These are phyloP conservation scores for Phytophthora multivora DNA, from an alignment of 352 stramenopile species.

Conservation along the genomic window DNA sequence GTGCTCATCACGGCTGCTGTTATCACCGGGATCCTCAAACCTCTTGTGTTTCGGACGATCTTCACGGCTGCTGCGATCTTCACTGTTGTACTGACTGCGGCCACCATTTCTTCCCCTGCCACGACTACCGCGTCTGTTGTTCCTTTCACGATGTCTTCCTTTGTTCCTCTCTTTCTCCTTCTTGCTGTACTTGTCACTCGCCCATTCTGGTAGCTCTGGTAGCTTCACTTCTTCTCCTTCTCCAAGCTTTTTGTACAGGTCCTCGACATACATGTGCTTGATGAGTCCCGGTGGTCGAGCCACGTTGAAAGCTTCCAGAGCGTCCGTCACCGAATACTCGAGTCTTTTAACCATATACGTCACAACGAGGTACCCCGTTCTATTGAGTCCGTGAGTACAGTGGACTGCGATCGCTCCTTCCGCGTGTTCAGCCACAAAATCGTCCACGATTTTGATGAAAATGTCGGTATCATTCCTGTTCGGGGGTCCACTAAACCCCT, in stretches of 20 bases:
- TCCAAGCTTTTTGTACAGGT: conserved; percentile 62
- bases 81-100: not conserved
- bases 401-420: conserved; percentile 69
- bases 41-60: too few relatives aligned
- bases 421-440: conserved; percentile 48
- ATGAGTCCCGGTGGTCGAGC: conserved; percentile 76
- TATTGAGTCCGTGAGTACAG: conserved; percentile 82
- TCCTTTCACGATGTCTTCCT: not conserved
- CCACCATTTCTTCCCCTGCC: not conserved
- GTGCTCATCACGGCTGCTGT: not conserved
- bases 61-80: not conserved
- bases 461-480: conserved; percentile 47
- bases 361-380: conserved; percentile 79
- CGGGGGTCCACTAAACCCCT: conserved; percentile 70
- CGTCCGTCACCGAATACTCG: conserved; percentile 54
- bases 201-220: conserved; percentile 67
- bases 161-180: conserved; percentile 17
- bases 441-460: conserved; percentile 72
- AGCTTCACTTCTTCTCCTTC: conserved; percentile 45
- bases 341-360: conserved; percentile 70
- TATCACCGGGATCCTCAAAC: not conserved
- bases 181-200: conserved; percentile 65
- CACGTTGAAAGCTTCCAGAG: conserved; percentile 64
- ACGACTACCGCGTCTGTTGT: not conserved
- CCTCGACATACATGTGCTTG: conserved; percentile 85